phyloP scores from a whole-genome alignment of 169 alveolate species.

The Babesia sp. region DNA sequence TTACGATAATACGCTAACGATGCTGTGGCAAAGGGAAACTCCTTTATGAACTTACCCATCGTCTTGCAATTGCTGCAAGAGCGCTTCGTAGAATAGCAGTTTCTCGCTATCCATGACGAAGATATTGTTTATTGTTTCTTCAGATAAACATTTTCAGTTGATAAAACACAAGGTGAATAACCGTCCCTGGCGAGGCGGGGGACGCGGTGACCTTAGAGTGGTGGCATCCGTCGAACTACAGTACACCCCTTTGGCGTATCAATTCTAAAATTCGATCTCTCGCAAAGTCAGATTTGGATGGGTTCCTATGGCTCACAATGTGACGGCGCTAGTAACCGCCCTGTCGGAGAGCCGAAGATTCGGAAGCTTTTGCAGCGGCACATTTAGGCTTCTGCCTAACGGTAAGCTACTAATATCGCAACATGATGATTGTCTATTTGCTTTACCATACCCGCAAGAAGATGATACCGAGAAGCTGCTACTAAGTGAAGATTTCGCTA shows the following conservation, averaged over 20 bases:
- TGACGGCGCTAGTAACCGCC: slow-evolving; percentile 27
- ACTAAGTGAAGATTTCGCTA: slow-evolving; percentile 24
- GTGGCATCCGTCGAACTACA: not conserved
- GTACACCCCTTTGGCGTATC: no score
- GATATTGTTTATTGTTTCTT: not conserved
- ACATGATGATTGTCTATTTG: slow-evolving; percentile 57
- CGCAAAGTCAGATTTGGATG: no score
- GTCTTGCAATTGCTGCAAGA: slow-evolving; percentile 64
- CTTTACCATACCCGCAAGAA: slow-evolving; percentile 28
- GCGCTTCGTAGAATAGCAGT: slow-evolving; percentile 66
- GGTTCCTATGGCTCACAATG: slow-evolving; percentile 27
- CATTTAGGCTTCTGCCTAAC: slow-evolving; percentile 28
- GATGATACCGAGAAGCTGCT: slow-evolving; percentile 6
- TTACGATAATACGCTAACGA: no score
- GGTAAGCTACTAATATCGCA: slow-evolving; percentile 35
- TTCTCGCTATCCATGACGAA: slow-evolving; percentile 42
- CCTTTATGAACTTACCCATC: slow-evolving; percentile 50
- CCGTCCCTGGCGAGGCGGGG: not conserved
- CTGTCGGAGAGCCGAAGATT: slow-evolving; percentile 47
- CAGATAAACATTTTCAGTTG: not conserved
- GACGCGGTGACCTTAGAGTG: not conserved
- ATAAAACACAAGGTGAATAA: not conserved
- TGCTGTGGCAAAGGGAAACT: no score
- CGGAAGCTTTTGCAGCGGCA: slow-evolving; percentile 56
- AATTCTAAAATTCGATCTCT: no score